Evolutionary conservation across 345 rosid species (phyloP).

Genomic region (Combretum micranthum): DNA sequence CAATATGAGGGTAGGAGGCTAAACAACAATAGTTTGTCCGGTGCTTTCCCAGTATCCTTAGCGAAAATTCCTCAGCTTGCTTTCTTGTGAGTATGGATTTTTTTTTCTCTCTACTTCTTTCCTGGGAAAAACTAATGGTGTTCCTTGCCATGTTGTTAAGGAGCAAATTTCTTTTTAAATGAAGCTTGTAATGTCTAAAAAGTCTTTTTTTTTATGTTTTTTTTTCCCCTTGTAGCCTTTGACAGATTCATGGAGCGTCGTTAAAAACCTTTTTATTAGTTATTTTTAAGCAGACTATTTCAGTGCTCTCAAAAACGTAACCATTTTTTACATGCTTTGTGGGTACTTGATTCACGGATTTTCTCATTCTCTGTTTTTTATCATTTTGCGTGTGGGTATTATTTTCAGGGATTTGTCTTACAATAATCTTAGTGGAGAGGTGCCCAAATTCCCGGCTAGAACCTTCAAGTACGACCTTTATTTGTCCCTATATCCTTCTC

Average conservation of each 20-base stretch:
- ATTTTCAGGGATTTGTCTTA: constrained; percentile 83
- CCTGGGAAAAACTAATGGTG: no score
- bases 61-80: constrained; percentile 68
- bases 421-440: constrained; percentile 87
- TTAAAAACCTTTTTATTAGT: constrained; percentile 8
- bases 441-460: constrained; percentile 67
- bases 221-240: no score
- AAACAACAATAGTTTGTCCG: constrained; percentile 87
- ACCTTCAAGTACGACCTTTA: constrained; percentile 58
- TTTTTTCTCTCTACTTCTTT: constrained; percentile 1
- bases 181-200: no score
- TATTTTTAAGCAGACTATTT: background rate
- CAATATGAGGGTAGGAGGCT: constrained; percentile 52
- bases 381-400: constrained; percentile 4
- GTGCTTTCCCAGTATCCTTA: constrained; percentile 66
- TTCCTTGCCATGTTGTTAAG: no score
- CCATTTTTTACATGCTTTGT: background rate
- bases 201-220: no score
- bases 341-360: background rate
- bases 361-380: constrained; percentile 4
- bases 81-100: constrained; percentile 66
- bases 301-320: constrained; percentile 17
- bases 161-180: no score
- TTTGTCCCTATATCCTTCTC: constrained; percentile 3
- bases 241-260: no score